Conservation (phyloP, 805 yeast species). For the Hanseniaspora meyeri region DNA sequence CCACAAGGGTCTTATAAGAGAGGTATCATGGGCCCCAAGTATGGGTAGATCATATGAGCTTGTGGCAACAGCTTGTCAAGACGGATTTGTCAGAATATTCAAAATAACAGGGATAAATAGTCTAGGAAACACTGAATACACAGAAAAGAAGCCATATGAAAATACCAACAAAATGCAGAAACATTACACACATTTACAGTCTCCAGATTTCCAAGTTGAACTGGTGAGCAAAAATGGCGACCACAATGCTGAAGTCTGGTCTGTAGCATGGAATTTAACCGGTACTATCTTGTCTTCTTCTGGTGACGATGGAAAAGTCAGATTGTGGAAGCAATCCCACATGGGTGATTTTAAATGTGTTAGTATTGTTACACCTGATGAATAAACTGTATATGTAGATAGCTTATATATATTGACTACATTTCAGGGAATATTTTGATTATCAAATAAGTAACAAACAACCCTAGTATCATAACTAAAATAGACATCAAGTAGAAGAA, state of each 20-base stretch:
- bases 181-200: constrained; percentile 1
- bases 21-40: constrained; percentile 92
- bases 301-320: constrained; percentile 86
- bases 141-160: constrained; percentile 14
- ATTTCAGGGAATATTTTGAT: constrained; percentile 32
- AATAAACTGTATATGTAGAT: constrained; percentile 12
- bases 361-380: constrained; percentile 65
- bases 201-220: constrained; percentile 35
- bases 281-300: constrained; percentile 87
- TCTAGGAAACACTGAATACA: not conserved
- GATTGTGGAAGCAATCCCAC: constrained; percentile 85
- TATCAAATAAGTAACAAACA: constrained; percentile 27
- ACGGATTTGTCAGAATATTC: constrained; percentile 80
- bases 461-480: constrained; percentile 24
- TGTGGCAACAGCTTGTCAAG: constrained; percentile 91
- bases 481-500: constrained; percentile 22
- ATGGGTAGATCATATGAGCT: constrained; percentile 83
- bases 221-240: constrained; percentile 57
- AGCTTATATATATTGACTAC: constrained; percentile 14
- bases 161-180: constrained; percentile 10
- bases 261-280: constrained; percentile 87
- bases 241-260: constrained; percentile 87
- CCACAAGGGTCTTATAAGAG: constrained; percentile 74
- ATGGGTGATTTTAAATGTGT: constrained; percentile 81
- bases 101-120: constrained; percentile 32